Percentiles rank a stretch among this genome's conserved stretches.
These are phyloP conservation scores for Schizosaccharomyces lindneri DNA, from an alignment of 805 yeast species.

Conservation along the genomic window DNA sequence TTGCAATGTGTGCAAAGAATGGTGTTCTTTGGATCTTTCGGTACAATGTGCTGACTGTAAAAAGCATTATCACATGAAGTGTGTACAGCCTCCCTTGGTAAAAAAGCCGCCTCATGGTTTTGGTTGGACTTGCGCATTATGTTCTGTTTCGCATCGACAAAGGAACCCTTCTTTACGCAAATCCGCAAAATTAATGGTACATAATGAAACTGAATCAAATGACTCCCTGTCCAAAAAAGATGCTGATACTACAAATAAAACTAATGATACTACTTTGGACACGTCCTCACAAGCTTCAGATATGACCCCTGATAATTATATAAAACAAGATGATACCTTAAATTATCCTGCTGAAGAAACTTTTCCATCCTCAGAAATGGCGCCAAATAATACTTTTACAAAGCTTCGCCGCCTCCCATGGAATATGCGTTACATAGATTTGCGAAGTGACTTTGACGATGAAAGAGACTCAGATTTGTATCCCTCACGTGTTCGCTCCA, in stretches of 20 bases:
- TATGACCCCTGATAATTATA: no score
- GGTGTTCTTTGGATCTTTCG: constrained; percentile 57
- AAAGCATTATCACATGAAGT: constrained; percentile 47
- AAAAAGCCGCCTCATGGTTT: constrained; percentile 68
- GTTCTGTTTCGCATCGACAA: not conserved
- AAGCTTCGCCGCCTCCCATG: not conserved
- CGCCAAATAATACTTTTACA: not conserved
- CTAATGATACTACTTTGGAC: no score
- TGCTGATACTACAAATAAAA: no score
- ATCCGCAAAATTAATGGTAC: not conserved
- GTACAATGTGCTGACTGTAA: constrained; percentile 61
- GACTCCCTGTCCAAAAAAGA: not conserved
- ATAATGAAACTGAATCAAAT: not conserved
- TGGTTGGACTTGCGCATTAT: constrained; percentile 55
- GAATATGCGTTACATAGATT: not conserved
- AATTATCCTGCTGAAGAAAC: no score
- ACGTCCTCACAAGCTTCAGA: no score
- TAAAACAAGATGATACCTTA: no score
- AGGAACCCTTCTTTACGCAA: not conserved
- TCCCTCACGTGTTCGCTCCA: not conserved
- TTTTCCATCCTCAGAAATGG: not conserved
- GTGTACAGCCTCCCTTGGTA: constrained; percentile 62
- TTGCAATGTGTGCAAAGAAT: constrained; percentile 57
- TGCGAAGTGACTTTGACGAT: not conserved
- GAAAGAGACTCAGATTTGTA: not conserved